These are phyloP conservation scores for Stephania japonica DNA, from an alignment of 164 flowering plant genomes.

Conservation along the genomic window DNA sequence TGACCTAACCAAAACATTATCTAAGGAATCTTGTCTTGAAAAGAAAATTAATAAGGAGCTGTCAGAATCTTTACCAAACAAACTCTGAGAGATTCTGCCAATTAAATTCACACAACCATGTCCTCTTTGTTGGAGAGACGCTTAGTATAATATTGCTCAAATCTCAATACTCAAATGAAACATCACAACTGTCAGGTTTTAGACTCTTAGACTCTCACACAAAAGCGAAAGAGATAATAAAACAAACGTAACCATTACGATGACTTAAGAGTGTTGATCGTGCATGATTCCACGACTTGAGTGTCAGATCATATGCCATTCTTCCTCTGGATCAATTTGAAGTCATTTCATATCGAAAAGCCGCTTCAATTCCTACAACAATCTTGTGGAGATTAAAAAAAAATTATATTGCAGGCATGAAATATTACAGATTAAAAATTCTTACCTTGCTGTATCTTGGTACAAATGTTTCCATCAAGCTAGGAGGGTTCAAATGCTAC, in stretches of 20 bases:
- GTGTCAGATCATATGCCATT: conserved; percentile 32
- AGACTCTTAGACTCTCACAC: not conserved
- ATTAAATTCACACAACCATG: not conserved
- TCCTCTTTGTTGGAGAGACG: not conserved
- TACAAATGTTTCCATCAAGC: conserved; percentile 28
- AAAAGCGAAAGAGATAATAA: not conserved
- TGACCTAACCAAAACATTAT: no score
- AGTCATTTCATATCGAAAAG: conserved; percentile 31
- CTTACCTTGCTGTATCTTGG: conserved; percentile 48
- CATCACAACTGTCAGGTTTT: not conserved
- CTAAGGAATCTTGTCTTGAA: no score
- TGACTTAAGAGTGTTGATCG: conserved; percentile 4
- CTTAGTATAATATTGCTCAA: not conserved
- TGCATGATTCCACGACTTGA: conserved; percentile 30
- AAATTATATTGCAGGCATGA: conserved; percentile 17
- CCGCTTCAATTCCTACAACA: conserved; percentile 23
- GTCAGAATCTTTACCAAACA: no score
- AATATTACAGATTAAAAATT: conserved; percentile 28
- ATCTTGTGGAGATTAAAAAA: conserved; percentile 20
- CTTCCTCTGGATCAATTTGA: conserved; percentile 23
- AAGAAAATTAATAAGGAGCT: no score
- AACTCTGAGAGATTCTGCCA: not conserved
- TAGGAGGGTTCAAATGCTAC: conserved; percentile 28
- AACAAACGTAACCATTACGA: not conserved
- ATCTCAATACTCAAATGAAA: not conserved